Evolutionary conservation across 768 basidiomycete species (phyloP), one percentile per base, ranked within the genome.

Genomic region (Jaapia argillacea): DNA sequence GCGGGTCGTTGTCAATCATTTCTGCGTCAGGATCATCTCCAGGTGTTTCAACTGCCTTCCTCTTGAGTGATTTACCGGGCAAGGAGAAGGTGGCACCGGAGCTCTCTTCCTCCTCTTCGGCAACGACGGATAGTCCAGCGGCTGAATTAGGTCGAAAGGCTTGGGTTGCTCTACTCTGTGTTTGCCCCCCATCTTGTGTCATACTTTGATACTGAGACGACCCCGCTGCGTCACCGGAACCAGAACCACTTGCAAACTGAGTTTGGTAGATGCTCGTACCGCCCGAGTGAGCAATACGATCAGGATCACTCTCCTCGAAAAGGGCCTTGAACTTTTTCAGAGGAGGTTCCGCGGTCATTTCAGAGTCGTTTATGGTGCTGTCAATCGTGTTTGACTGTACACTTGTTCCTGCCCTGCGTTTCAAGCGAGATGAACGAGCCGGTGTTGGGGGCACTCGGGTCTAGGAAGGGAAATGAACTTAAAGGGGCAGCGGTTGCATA

Each of bases 311-410:
- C 6, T 76, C 73, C 14, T 85, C 83, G 48, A 83, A 85, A 7
- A 85, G 64, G 0, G 77, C 74, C 51, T 76, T 80, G 64, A 79
- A 83, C 57, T 76, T 82, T 54, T 85, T 85, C 22, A 74, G 57
- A 2, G 79, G 73, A 0, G 79, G 83, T 48, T 79, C 78, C n/a
- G 48, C 43, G 3, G 62, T 59, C 14, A 57, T 55, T 6, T 60
- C 45, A 4, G 54, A 41, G 14, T 49, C 48, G 22, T 55, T 53
- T 14, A 42, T 46, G 2, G 59, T 51, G 13, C 47, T 47, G 22
- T 45, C 42, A 22, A 44, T 45, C 2, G 52, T 46, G 22, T 54
- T 47, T 12, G 57, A 48, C 16, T 50, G 46, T 35, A 50, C 53
- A 5, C 55, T 54, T 18, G 55, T 62, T 5, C 65, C 71, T 45